Evolutionary conservation across 331 rosid species (phyloP), one percentile per base, ranked within the genome.

Genomic region (Quercus phellos): DNA sequence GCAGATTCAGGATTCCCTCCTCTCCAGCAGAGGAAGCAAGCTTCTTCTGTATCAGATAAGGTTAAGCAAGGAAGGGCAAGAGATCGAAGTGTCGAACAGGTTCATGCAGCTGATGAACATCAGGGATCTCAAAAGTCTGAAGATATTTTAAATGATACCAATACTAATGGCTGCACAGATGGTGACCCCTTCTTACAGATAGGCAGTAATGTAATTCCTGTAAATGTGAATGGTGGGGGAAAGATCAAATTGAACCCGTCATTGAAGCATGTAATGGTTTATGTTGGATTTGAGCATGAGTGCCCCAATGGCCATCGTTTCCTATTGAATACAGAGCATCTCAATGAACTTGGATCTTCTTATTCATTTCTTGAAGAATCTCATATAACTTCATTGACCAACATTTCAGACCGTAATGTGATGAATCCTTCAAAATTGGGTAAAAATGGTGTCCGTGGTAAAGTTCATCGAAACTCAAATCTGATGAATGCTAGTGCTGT

Each of bases 291-390:
- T 74, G 98, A 94, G 89, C 95, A 92, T 80, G 98, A 94, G 77
- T 94, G 98, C 83, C 92, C 97, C 70, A 89, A 72, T 88, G 98
- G 98, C 73, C 98, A 94, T 70, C 97, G 98, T 80, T 92, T 94
- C 85, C 79, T 92, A 60, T 87, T 94, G 81, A 88, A 84, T 86
- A 84, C 89, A 3, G 92, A 88, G 71, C 94, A 89, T 87, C 93
- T 94, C 56, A 32, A 83, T 72, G 95, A 90, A 76, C 93, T 89
- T 72, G 97, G 95, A 70, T 63, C 88, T 1, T 70, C 80, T 8
- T 88, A 88, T 84, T 83, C 90, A 43, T 77, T 77, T 30, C 80
- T 80, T 78, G 93, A 88, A 85, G 90, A 92, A 78, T 84, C 92
- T 86, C 81, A 76, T 78, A 32, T 77, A 42, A 53, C 83, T 63